phyloP scores from a whole-genome alignment of 345 rosid species.

The Acer campestre region DNA sequence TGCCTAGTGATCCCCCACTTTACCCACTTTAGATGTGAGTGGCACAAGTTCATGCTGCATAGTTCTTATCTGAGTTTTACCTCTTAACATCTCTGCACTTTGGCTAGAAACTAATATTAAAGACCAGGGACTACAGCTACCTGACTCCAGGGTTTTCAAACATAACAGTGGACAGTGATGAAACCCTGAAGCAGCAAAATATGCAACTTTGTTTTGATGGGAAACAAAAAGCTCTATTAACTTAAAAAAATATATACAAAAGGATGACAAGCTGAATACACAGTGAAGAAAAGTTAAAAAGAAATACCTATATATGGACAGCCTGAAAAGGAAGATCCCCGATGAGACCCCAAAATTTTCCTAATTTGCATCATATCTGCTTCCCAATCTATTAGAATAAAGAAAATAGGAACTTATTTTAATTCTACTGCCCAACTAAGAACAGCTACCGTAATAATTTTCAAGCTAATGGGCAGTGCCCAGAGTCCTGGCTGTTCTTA shows the following conservation, averaged over 20 bases:
- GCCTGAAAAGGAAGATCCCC: no score
- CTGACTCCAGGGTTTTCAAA: neutral
- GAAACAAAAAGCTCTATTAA: neutral
- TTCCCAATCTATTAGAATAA: neutral
- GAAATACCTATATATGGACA: neutral
- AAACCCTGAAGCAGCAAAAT: neutral
- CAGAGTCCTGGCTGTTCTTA: neutral
- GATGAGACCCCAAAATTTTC: no score
- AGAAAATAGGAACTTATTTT: neutral
- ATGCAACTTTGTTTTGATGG: neutral
- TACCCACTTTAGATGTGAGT: slow-evolving; percentile 4
- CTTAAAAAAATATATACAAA: no score
- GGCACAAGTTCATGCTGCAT: neutral
- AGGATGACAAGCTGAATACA: neutral
- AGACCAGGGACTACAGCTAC: neutral
- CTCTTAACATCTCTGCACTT: neutral
- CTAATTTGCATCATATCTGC: no score
- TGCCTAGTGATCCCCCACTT: no score
- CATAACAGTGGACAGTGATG: neutral
- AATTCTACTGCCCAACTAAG: neutral
- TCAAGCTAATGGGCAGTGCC: neutral
- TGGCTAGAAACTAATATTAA: neutral
- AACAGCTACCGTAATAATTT: neutral
- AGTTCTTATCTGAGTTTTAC: neutral
- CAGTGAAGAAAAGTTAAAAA: neutral